A percentile compares a stretch with the other conserved stretches of the same genome.
Conservation (phyloP, 116 monocot genomes). For the Cymodocea nodosa region DNA sequence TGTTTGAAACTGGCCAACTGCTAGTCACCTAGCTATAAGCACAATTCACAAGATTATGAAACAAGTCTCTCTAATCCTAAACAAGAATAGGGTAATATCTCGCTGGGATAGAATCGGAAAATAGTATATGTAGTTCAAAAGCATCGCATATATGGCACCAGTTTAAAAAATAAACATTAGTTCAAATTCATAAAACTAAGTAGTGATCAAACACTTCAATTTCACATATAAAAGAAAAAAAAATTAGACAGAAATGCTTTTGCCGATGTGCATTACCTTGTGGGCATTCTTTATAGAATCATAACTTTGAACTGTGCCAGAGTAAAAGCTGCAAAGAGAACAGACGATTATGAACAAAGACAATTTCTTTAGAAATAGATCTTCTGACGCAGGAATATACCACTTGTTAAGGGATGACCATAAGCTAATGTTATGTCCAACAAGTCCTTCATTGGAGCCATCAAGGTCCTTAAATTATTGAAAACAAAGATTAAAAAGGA, state of each 20-base stretch:
- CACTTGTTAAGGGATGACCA: slow-evolving; percentile 40
- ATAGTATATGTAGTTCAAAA: too few species aligned
- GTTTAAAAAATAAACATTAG: too few species aligned
- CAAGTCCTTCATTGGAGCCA: slow-evolving; percentile 22
- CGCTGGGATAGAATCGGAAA: too few species aligned
- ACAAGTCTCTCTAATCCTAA: too few species aligned
- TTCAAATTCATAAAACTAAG: too few species aligned
- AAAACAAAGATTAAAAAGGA: neutral
- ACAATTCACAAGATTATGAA: too few species aligned
- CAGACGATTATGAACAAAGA: neutral
- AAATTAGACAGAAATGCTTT: neutral
- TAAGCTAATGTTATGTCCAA: slow-evolving; percentile 23
- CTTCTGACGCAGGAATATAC: slow-evolving; percentile 13
- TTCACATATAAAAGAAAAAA: neutral
- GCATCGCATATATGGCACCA: too few species aligned
- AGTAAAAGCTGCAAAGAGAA: slow-evolving; percentile 34
- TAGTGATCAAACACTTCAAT: neutral
- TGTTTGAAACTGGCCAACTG: too few species aligned
- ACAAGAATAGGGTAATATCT: too few species aligned
- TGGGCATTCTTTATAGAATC: slow-evolving; percentile 25
- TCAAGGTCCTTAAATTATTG: slow-evolving; percentile 15
- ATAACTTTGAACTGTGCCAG: slow-evolving; percentile 35
- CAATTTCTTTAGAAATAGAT: neutral
- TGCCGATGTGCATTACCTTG: slow-evolving; percentile 27
- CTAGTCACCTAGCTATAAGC: too few species aligned